Conservation (phyloP, 176 grass and related monocot genomes). For the Carex pumila region DNA sequence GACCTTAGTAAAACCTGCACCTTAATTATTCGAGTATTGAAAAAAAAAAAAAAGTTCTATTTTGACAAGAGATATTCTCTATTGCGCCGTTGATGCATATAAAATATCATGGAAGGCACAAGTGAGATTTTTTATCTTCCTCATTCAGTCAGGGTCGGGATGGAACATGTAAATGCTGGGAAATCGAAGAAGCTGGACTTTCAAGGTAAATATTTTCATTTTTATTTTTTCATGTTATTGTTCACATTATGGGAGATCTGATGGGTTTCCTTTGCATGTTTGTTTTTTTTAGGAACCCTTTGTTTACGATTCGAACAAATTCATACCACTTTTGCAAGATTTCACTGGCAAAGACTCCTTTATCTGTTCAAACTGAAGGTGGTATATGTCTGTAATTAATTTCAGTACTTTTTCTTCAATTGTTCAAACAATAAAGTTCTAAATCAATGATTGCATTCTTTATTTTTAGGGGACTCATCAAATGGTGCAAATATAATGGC, state of each 20-base stretch:
- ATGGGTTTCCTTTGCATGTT: not conserved
- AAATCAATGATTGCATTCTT: conserved; percentile 12
- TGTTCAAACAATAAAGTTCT: not conserved
- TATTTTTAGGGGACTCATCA: conserved; percentile 21
- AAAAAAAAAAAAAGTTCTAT: not conserved
- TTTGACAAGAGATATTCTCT: not conserved
- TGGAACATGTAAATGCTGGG: conserved; percentile 89
- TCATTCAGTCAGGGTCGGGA: conserved; percentile 76
- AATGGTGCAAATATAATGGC: conserved; percentile 52
- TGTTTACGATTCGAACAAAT: conserved; percentile 64
- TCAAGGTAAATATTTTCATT: conserved; percentile 44
- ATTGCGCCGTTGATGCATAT: not conserved
- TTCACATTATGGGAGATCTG: not conserved
- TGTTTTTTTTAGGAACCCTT: conserved; percentile 41
- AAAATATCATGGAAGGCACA: not conserved
- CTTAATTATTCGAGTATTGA: not conserved
- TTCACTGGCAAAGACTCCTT: conserved; percentile 62
- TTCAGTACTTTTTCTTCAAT: not conserved
- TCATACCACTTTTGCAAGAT: conserved; percentile 94
- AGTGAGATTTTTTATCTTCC: not conserved
- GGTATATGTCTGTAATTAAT: not conserved
- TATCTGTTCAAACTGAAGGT: not conserved
- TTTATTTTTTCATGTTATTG: not conserved
- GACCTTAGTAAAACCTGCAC: not conserved
- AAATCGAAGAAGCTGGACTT: conserved; percentile 70